Percentiles rank a stretch among this genome's conserved stretches.
Evolutionary conservation across 352 stramenopile genomes (phyloP).

Genomic region (Phytophthora rubi): DNA sequence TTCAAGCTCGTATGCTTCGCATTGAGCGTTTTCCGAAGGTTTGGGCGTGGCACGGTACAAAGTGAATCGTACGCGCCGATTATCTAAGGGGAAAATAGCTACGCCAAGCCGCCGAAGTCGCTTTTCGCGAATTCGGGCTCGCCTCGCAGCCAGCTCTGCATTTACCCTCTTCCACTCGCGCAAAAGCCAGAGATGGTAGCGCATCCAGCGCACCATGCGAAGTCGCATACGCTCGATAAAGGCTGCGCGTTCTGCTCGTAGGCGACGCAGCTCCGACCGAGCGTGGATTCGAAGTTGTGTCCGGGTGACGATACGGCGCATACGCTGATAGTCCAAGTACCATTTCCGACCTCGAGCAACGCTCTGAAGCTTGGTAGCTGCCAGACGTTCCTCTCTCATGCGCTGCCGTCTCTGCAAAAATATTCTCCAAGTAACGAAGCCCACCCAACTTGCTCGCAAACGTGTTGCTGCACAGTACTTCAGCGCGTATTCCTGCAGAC

Average conservation of each 20-base stretch:
- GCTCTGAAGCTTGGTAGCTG: slow-evolving; percentile 59
- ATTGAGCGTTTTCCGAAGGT: neutral
- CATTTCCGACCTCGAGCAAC: slow-evolving; percentile 31
- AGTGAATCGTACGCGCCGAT: slow-evolving; percentile 34
- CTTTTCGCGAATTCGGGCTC: slow-evolving; percentile 56
- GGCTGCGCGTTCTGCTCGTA: slow-evolving; percentile 37
- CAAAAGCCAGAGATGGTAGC: slow-evolving; percentile 42
- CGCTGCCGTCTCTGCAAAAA: slow-evolving; percentile 27
- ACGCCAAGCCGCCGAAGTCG: slow-evolving; percentile 39
- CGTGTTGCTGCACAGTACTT: slow-evolving; percentile 61
- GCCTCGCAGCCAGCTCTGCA: slow-evolving; percentile 43
- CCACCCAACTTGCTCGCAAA: slow-evolving; percentile 51
- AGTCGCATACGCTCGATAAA: slow-evolving; percentile 56
- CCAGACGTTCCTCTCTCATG: slow-evolving; percentile 49
- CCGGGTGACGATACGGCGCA: slow-evolving; percentile 10
- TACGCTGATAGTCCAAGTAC: slow-evolving; percentile 30
- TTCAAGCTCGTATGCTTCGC: slow-evolving; percentile 34
- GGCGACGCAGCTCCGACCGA: slow-evolving; percentile 37
- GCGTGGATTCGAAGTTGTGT: slow-evolving; percentile 45
- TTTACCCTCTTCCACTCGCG: slow-evolving; percentile 62
- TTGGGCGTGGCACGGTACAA: slow-evolving; percentile 40
- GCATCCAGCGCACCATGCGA: slow-evolving; percentile 62
- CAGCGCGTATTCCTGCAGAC: slow-evolving; percentile 34
- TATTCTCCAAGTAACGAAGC: slow-evolving; percentile 28
- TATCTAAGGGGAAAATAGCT: slow-evolving; percentile 39